Evolutionary conservation across 2,329 filamentous ascomycete species (phyloP).

Genomic region (Emmonsia crescens): DNA sequence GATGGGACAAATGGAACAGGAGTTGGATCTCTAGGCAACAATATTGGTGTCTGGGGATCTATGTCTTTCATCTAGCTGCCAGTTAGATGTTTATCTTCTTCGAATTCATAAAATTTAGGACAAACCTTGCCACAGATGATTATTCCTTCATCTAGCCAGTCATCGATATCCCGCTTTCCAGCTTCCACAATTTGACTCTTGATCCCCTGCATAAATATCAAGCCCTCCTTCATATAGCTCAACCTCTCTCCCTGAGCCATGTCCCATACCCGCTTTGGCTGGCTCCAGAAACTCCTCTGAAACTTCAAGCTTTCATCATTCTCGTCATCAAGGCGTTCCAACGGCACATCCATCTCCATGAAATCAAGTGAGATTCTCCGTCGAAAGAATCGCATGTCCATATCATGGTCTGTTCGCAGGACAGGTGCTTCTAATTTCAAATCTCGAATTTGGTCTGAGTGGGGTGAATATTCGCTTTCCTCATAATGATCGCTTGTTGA

Average conservation of each 20-base stretch:
- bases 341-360: constrained; percentile 21
- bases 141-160: constrained; percentile 9
- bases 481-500: constrained; percentile 1
- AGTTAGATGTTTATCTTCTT: background rate
- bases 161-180: constrained; percentile 14
- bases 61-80: constrained; percentile 18
- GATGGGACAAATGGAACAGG: constrained; percentile 29
- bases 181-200: constrained; percentile 15
- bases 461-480: constrained; percentile 15
- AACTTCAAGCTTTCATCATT: constrained; percentile 36
- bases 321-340: constrained; percentile 28
- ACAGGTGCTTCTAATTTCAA: constrained; percentile 38
- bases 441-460: constrained; percentile 14
- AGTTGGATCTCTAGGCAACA: constrained; percentile 36
- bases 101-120: background rate
- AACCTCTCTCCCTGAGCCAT: constrained; percentile 18
- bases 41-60: constrained; percentile 35
- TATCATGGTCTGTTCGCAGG: constrained; percentile 34
- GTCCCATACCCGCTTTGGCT: constrained; percentile 17
- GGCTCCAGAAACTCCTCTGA: constrained; percentile 25
- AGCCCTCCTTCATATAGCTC: constrained; percentile 16
- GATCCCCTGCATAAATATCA: constrained; percentile 21
- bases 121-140: background rate
- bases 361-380: constrained; percentile 18
- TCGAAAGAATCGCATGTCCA: constrained; percentile 34